Evolutionary conservation across 352 stramenopile genomes (phyloP).

Genomic region (Globisporangium splendens): DNA sequence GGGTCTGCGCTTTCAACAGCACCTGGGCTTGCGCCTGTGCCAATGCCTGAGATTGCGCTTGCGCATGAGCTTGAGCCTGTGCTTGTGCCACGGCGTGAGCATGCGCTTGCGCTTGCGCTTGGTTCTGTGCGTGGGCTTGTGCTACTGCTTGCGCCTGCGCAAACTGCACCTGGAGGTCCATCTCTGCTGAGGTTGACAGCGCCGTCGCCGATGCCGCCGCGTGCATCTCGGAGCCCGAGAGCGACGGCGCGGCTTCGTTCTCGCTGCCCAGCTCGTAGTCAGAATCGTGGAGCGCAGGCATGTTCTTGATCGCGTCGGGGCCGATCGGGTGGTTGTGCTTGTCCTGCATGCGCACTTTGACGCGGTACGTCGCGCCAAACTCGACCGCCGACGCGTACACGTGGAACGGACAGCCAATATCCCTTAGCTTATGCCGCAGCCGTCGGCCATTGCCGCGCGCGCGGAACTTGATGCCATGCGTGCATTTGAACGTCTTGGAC

Average conservation of each 20-base stretch:
- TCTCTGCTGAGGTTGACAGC: conserved; percentile 1
- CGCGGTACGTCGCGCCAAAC: conserved; percentile 55
- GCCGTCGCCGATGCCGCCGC: background rate
- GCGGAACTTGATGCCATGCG: conserved; percentile 81
- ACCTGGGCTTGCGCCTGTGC: conserved; percentile 30
- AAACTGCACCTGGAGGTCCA: conserved; percentile 7
- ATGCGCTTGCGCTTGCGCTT: conserved; percentile 12
- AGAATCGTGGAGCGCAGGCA: conserved; percentile 47
- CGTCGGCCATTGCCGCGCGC: conserved; percentile 66
- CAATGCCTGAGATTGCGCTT: conserved; percentile 25
- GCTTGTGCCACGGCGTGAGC: conserved; percentile 20
- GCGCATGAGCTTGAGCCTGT: conserved; percentile 28
- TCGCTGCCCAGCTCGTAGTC: conserved; percentile 50
- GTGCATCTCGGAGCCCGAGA: conserved; percentile 11
- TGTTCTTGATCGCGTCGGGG: conserved; percentile 54
- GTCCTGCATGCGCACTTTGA: conserved; percentile 68
- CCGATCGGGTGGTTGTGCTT: conserved; percentile 80
- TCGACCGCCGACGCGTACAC: conserved; percentile 73
- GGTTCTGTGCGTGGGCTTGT: background rate
- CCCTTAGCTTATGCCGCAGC: conserved; percentile 57
- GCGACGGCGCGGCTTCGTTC: background rate
- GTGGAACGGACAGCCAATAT: conserved; percentile 79
- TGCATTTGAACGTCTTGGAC: conserved; percentile 85
- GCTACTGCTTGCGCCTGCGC: conserved; percentile 3
- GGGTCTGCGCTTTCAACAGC: conserved; percentile 27